phyloP scores from a whole-genome alignment of 1,284 basidiomycete species.

The Microstroma glucosiphilum region DNA sequence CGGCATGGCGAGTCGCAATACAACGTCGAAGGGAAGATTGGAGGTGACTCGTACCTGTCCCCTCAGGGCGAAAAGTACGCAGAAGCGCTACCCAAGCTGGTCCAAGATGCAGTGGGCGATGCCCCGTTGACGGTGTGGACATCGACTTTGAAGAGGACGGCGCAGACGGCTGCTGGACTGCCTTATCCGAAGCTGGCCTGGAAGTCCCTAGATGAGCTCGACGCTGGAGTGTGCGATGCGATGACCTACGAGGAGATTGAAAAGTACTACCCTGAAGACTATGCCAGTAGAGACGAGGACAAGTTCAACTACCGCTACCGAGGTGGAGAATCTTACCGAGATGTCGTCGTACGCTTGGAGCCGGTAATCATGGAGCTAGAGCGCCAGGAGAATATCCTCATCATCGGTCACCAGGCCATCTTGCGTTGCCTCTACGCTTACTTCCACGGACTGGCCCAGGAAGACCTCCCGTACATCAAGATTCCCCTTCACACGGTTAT shows the following conservation, averaged over 20 bases:
- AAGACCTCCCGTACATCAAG: conserved; percentile 94
- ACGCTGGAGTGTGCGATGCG: conserved; percentile 96
- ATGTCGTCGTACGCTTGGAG: conserved; percentile 83
- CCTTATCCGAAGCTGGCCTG: conserved; percentile 90
- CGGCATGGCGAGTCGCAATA: conserved; percentile 97
- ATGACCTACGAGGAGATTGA: conserved; percentile 99
- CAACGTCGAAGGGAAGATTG: conserved; percentile 94
- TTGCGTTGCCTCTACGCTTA: conserved; percentile 65
- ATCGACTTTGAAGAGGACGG: conserved; percentile 83
- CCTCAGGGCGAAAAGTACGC: conserved; percentile 79
- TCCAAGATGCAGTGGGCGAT: conserved; percentile 85
- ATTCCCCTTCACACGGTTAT: conserved; percentile 82
- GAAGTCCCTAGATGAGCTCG: conserved; percentile 96
- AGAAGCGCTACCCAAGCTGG: conserved; percentile 72
- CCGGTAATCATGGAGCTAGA: conserved; percentile 99
- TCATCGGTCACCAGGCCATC: conserved; percentile 83
- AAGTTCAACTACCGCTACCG: conserved; percentile 97
- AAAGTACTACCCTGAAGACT: conserved; percentile 89
- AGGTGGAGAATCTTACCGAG: conserved; percentile 88
- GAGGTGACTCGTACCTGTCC: conserved; percentile 85
- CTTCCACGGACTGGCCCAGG: conserved; percentile 86
- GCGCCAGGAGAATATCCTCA: conserved; percentile 90
- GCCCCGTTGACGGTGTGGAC: conserved; percentile 92
- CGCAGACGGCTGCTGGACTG: conserved; percentile 77
- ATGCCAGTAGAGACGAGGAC: conserved; percentile 96